Conservation (phyloP, 805 yeast genomes). For the Candida krabiensis region DNA sequence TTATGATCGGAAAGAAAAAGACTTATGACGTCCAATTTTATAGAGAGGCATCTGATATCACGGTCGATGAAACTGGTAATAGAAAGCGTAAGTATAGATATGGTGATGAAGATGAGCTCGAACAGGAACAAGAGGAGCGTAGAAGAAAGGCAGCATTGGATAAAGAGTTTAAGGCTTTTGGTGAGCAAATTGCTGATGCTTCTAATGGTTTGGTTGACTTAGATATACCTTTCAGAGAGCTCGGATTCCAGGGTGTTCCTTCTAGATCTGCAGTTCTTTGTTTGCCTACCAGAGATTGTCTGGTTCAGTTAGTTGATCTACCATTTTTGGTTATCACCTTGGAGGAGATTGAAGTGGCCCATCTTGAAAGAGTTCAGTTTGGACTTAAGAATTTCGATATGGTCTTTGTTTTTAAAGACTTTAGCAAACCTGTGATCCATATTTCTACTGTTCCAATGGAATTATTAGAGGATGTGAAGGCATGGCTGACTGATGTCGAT, state of each 20-base stretch:
- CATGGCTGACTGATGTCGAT: constrained; percentile 97
- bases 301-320: constrained; percentile 90
- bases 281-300: constrained; percentile 96
- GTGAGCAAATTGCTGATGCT: constrained; percentile 87
- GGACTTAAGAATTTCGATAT: constrained; percentile 95
- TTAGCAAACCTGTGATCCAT: constrained; percentile 82
- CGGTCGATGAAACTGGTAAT: constrained; percentile 96
- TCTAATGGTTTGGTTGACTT: constrained; percentile 81
- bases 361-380: constrained; percentile 94
- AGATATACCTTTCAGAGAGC: constrained; percentile 92
- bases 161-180: constrained; percentile 86
- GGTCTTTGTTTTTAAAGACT: constrained; percentile 95
- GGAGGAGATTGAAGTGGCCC: constrained; percentile 91
- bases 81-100: constrained; percentile 83
- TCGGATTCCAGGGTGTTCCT: constrained; percentile 98
- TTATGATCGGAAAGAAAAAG: constrained; percentile 93
- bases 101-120: constrained; percentile 98
- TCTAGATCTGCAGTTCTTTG: constrained; percentile 89
- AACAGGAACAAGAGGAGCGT: constrained; percentile 98
- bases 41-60: constrained; percentile 93
- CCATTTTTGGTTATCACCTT: constrained; percentile 91
- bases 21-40: constrained; percentile 94
- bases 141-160: constrained; percentile 86
- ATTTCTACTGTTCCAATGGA: constrained; percentile 95
- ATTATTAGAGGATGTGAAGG: constrained; percentile 85